Conservation (phyloP, 1,284 basidiomycete species). For the Naganishia liquefaciens region DNA sequence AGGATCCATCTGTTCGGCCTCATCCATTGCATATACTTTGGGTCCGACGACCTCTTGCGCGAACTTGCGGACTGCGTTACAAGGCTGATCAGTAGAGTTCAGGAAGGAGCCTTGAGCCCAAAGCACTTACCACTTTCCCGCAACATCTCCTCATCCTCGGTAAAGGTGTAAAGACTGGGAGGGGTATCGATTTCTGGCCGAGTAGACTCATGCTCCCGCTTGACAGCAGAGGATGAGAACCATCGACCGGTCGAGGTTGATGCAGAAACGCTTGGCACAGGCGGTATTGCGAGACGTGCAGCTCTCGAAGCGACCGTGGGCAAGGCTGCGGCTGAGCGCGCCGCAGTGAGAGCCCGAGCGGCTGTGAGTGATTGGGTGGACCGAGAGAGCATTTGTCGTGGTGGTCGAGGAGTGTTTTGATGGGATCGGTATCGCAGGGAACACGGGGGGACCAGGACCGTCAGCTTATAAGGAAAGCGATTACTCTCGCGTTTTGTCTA, state of each 20-base stretch:
- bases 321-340: background rate
- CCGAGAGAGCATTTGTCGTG: slow-evolving; percentile 13
- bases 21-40: slow-evolving; percentile 95
- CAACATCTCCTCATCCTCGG: slow-evolving; percentile 88
- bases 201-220: slow-evolving; percentile 42
- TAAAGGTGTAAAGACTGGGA: slow-evolving; percentile 67
- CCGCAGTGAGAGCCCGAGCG: slow-evolving; percentile 10
- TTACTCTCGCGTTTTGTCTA: background rate
- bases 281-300: slow-evolving; percentile 1
- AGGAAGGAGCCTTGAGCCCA: background rate
- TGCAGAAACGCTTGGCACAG: background rate
- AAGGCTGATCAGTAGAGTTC: background rate
- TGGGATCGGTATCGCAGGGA: background rate
- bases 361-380: slow-evolving; percentile 23
- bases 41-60: slow-evolving; percentile 86
- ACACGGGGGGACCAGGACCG: background rate
- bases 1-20: slow-evolving; percentile 93
- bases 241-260: background rate
- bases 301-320: slow-evolving; percentile 7
- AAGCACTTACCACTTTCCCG: slow-evolving; percentile 71
- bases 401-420: background rate
- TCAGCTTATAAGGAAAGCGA: slow-evolving; percentile 2
- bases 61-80: slow-evolving; percentile 74
- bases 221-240: slow-evolving; percentile 39
- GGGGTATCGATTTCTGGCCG: slow-evolving; percentile 49